These are phyloP conservation scores for Mycena rosella DNA, from an alignment of 768 basidiomycete genomes.

Conservation along the genomic window DNA sequence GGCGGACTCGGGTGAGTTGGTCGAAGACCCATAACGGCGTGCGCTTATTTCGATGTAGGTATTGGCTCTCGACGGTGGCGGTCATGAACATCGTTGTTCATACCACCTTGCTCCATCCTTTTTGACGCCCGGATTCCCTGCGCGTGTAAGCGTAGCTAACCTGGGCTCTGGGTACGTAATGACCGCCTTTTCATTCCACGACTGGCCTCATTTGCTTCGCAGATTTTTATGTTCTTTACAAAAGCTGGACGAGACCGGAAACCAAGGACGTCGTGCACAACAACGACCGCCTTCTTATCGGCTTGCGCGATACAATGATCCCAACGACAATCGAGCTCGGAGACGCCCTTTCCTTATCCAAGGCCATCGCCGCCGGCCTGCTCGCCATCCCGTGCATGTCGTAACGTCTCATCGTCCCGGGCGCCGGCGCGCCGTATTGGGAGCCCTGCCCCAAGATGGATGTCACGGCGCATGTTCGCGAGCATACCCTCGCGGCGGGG, in stretches of 20 bases:
- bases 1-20: neutral
- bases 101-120: neutral
- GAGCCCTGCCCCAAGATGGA: conserved; percentile 15
- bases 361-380: neutral
- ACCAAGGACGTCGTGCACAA: conserved; percentile 13
- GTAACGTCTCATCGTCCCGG: conserved; percentile 14
- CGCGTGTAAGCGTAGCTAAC: neutral
- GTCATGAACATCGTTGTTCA: conserved; percentile 3
- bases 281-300: conserved; percentile 23
- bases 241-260: neutral
- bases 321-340: conserved; percentile 21
- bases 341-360: conserved; percentile 1
- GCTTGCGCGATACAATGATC: conserved; percentile 25
- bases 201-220: neutral
- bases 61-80: conserved; percentile 13
- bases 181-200: neutral
- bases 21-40: neutral
- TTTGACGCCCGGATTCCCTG: neutral
- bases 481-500: neutral
- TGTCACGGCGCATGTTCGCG: conserved; percentile 8
- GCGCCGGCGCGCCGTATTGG: conserved; percentile 4
- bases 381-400: conserved; percentile 27
- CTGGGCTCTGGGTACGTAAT: conserved; percentile 8
- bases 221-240: conserved; percentile 1
- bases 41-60: conserved; percentile 4